phyloP scores from a whole-genome alignment of 1,284 basidiomycete genomes.

The Heliocybe sulcata region DNA sequence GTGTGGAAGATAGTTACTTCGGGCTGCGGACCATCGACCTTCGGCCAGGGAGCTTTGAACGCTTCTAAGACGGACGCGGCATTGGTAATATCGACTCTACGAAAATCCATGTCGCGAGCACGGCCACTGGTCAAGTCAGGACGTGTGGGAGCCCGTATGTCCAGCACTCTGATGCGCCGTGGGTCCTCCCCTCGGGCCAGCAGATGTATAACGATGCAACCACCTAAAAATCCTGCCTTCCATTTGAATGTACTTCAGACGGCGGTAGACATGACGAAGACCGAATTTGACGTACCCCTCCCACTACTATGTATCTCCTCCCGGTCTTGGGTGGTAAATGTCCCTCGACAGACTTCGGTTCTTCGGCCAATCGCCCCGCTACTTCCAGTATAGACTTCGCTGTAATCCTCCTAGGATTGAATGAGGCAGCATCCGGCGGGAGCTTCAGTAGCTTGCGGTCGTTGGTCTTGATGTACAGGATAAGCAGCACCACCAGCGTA shows the following conservation, averaged over 20 bases:
- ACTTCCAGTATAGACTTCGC: slow-evolving; percentile 28
- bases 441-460: slow-evolving; percentile 39
- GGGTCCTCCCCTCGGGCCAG: slow-evolving; percentile 64
- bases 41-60: slow-evolving; percentile 60
- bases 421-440: slow-evolving; percentile 32
- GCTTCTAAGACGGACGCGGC: slow-evolving; percentile 43
- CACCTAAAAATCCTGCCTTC: slow-evolving; percentile 66
- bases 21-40: slow-evolving; percentile 17
- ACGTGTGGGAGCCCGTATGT: slow-evolving; percentile 50
- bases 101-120: slow-evolving; percentile 45
- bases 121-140: slow-evolving; percentile 42
- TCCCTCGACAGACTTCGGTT: slow-evolving; percentile 24
- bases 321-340: slow-evolving; percentile 46
- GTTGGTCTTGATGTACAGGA: slow-evolving; percentile 42
- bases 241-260: background rate
- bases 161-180: slow-evolving; percentile 55
- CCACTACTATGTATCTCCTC: slow-evolving; percentile 47
- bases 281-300: slow-evolving; percentile 33
- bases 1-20: slow-evolving; percentile 65
- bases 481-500: slow-evolving; percentile 6
- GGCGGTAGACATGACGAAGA: background rate
- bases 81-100: slow-evolving; percentile 51
- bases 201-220: slow-evolving; percentile 66
- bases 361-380: slow-evolving; percentile 25
- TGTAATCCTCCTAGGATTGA: slow-evolving; percentile 41